These are phyloP conservation scores for Lepiota subincarnata DNA, from an alignment of 768 basidiomycete genomes.

Conservation along the genomic window DNA sequence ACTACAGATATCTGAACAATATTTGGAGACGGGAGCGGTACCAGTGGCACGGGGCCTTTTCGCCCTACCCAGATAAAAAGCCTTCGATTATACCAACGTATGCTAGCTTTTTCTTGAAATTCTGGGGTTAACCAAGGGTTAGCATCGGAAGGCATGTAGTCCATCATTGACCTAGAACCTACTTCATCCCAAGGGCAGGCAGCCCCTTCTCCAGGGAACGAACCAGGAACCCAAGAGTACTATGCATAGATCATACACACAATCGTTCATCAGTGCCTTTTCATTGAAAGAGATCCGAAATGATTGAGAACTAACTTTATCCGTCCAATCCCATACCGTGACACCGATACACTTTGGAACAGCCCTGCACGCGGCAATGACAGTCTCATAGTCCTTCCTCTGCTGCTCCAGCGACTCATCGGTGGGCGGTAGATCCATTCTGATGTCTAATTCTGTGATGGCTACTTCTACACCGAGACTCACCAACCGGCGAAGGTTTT, in stretches of 20 bases:
- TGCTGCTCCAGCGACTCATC: slow-evolving; percentile 45
- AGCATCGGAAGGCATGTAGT: too few relatives aligned
- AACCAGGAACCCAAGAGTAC: slow-evolving; percentile 38
- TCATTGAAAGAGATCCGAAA: too few relatives aligned
- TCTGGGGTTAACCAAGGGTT: neutral
- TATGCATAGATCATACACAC: slow-evolving; percentile 8
- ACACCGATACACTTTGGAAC: slow-evolving; percentile 36
- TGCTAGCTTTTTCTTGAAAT: slow-evolving; percentile 15
- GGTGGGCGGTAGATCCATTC: slow-evolving; percentile 52
- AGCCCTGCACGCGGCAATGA: slow-evolving; percentile 47
- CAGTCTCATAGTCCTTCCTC: slow-evolving; percentile 48
- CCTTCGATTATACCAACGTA: slow-evolving; percentile 10
- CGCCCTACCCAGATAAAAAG: too few relatives aligned
- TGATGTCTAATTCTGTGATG: slow-evolving; percentile 60
- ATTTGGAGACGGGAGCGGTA: too few relatives aligned
- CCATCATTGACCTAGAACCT: neutral
- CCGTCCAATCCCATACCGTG: slow-evolving; percentile 40
- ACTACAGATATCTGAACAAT: too few relatives aligned
- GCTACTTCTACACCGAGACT: slow-evolving; percentile 62
- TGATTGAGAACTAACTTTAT: slow-evolving; percentile 25
- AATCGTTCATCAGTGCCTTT: neutral
- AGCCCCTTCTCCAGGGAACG: slow-evolving; percentile 33
- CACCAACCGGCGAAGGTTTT: slow-evolving; percentile 46
- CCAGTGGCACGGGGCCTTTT: too few relatives aligned
- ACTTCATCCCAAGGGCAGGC: slow-evolving; percentile 35